phyloP scores from a whole-genome alignment of 202 grass and related monocot species.

The Schoenoplectus tabernaemontani region DNA sequence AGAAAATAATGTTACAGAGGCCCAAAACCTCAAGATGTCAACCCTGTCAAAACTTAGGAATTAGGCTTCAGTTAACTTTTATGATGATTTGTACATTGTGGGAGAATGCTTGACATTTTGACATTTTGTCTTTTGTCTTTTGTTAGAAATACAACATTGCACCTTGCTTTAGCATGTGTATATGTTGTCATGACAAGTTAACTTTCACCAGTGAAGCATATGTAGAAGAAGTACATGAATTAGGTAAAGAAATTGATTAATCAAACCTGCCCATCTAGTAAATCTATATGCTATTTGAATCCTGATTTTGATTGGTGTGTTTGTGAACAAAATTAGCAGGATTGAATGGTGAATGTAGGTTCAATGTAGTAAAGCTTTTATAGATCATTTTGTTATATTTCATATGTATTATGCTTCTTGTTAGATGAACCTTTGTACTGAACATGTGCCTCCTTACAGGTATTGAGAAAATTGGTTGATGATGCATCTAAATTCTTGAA shows the following conservation, averaged over 20 bases:
- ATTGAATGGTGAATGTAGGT: background rate
- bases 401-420: background rate
- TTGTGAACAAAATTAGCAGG: background rate
- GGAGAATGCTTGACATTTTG: background rate
- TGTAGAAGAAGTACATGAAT: background rate
- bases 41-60: background rate
- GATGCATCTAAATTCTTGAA: constrained; percentile 97
- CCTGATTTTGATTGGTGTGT: background rate
- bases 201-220: background rate
- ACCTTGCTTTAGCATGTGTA: background rate
- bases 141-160: background rate
- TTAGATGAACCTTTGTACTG: background rate
- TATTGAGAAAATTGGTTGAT: constrained; percentile 87
- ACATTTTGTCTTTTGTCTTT: background rate
- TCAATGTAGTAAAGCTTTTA: background rate
- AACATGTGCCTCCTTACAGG: constrained; percentile 31
- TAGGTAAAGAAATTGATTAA: background rate
- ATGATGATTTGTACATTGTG: background rate
- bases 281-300: background rate
- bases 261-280: background rate
- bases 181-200: background rate
- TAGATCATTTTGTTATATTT: background rate
- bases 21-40: background rate
- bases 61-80: background rate
- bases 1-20: background rate